phyloP scores from a whole-genome alignment of 2,329 filamentous ascomycete genomes.

The Bipolaris sorokiniana region DNA sequence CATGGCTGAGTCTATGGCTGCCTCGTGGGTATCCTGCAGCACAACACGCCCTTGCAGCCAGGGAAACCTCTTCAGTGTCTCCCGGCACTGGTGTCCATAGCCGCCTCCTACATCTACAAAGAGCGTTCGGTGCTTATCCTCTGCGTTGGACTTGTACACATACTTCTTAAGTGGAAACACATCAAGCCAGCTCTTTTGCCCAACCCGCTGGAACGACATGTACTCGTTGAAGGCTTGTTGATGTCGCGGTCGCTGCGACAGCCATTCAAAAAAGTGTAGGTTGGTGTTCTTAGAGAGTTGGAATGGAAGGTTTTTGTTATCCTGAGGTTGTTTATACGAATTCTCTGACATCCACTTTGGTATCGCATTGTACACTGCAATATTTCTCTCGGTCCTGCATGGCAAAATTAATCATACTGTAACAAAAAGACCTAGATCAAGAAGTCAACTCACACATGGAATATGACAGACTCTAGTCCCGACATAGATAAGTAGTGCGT shows the following conservation, averaged over 20 bases:
- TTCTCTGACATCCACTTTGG: constrained; percentile 11
- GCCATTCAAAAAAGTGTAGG: constrained; percentile 12
- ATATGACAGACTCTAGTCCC: constrained; percentile 7
- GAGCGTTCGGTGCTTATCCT: background rate
- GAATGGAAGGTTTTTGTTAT: constrained; percentile 11
- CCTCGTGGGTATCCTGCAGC: constrained; percentile 8
- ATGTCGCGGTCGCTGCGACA: constrained; percentile 9
- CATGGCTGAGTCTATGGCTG: constrained; percentile 10
- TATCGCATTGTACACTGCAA: constrained; percentile 11
- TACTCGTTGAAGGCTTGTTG: constrained; percentile 14
- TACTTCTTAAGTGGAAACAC: constrained; percentile 10
- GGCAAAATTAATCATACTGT: no score
- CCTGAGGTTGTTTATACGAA: constrained; percentile 7
- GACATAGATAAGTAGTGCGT: constrained; percentile 8
- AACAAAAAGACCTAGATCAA: background rate
- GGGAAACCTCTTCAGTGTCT: constrained; percentile 6
- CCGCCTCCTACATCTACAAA: constrained; percentile 10
- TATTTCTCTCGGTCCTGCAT: constrained; percentile 10
- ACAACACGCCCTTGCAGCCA: constrained; percentile 7
- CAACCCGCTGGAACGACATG: constrained; percentile 13
- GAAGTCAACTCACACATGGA: constrained; percentile 8
- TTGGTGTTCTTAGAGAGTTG: constrained; percentile 7
- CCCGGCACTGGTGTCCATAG: constrained; percentile 9
- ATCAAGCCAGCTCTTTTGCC: constrained; percentile 12
- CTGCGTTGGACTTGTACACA: background rate